These are phyloP conservation scores for Emydomyces testavorans DNA, from an alignment of 2,329 filamentous ascomycete genomes.

Conservation along the genomic window DNA sequence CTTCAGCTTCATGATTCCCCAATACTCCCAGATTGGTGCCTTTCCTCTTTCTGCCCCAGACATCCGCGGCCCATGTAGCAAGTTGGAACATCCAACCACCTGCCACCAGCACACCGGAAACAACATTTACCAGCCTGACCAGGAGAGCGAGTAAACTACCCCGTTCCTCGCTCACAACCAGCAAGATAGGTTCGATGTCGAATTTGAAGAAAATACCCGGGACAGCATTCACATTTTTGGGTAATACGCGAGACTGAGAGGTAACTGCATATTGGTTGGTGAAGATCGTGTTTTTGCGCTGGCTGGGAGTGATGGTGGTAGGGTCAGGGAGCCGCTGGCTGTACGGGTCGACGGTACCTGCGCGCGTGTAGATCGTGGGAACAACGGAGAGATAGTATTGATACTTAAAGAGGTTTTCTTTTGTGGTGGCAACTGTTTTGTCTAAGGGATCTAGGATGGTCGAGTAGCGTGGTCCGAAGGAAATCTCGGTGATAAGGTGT, in stretches of 20 bases:
- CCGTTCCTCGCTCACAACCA: slow-evolving; percentile 73
- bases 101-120: slow-evolving; percentile 81
- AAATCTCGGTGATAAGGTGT: slow-evolving; percentile 89
- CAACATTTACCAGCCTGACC: slow-evolving; percentile 77
- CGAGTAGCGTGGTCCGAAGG: slow-evolving; percentile 94
- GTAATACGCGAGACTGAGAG: slow-evolving; percentile 61
- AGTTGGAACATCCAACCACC: slow-evolving; percentile 89
- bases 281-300: slow-evolving; percentile 52
- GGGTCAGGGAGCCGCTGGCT: slow-evolving; percentile 29
- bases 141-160: slow-evolving; percentile 62
- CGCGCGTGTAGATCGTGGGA: slow-evolving; percentile 73
- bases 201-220: slow-evolving; percentile 98
- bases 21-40: slow-evolving; percentile 39
- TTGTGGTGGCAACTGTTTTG: slow-evolving; percentile 68
- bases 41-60: slow-evolving; percentile 34
- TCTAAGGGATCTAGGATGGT: slow-evolving; percentile 89
- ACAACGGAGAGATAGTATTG: slow-evolving; percentile 96
- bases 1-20: slow-evolving; percentile 28
- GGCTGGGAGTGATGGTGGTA: slow-evolving; percentile 26
- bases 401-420: slow-evolving; percentile 78
- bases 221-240: slow-evolving; percentile 50
- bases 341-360: slow-evolving; percentile 33
- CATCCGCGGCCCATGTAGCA: slow-evolving; percentile 57
- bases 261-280: slow-evolving; percentile 99
- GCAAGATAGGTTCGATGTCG: slow-evolving; percentile 88